A percentile compares a stretch with the other conserved stretches of the same genome.
Evolutionary conservation across 2,329 filamentous ascomycete species (phyloP).

Genomic region (Dothideomycetidae sp.): DNA sequence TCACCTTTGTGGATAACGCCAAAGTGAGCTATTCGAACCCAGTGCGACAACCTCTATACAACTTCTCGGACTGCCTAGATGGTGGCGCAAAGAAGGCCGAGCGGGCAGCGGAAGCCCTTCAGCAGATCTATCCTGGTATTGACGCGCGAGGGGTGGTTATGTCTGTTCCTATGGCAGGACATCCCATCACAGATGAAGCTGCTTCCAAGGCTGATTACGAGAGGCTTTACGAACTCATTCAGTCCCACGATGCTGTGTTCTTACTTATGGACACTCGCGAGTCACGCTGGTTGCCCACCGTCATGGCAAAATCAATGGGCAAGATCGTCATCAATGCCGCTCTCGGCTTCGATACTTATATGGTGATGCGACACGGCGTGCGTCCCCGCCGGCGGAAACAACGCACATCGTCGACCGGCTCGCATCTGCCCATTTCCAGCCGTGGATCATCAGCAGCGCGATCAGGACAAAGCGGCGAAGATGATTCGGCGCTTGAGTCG

Average conservation of each 20-base stretch:
- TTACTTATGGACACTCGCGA: conserved; percentile 94
- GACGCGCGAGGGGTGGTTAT: conserved; percentile 67
- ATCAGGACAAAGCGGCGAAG: conserved; percentile 20
- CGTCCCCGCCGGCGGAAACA: conserved; percentile 22
- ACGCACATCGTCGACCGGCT: conserved; percentile 13
- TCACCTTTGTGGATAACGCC: conserved; percentile 92
- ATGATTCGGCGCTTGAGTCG: conserved; percentile 18
- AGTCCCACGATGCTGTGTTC: conserved; percentile 82
- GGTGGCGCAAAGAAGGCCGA: conserved; percentile 75
- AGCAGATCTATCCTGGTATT: conserved; percentile 80
- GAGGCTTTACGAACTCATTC: conserved; percentile 57
- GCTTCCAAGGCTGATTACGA: conserved; percentile 62
- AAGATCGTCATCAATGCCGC: conserved; percentile 97
- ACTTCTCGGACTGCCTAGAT: conserved; percentile 73
- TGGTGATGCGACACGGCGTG: conserved; percentile 90
- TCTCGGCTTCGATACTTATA: conserved; percentile 88
- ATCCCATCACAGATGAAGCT: conserved; percentile 62
- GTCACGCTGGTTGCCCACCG: conserved; percentile 84
- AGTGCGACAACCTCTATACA: conserved; percentile 83
- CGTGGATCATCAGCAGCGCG: conserved; percentile 1
- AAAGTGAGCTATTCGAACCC: conserved; percentile 92
- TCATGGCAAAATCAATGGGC: conserved; percentile 83
- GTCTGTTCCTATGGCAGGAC: conserved; percentile 88
- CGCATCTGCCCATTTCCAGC: conserved; percentile 8
- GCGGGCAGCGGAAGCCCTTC: conserved; percentile 64